These are phyloP conservation scores for Pleurotus ostreatus DNA, from an alignment of 768 basidiomycete species.

Conservation along the genomic window DNA sequence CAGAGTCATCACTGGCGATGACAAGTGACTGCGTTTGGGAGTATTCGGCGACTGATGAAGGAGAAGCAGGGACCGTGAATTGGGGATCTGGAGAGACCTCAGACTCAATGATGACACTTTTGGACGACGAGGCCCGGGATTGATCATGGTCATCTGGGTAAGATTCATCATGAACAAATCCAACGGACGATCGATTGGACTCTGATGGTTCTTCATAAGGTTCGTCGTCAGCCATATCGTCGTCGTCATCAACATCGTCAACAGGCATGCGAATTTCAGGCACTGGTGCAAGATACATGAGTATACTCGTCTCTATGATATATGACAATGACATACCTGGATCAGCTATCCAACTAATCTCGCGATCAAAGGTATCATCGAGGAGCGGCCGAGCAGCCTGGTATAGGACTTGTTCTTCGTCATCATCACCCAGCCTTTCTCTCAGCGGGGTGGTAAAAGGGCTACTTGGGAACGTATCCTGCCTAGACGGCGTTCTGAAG, in stretches of 20 bases:
- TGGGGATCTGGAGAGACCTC: slow-evolving; percentile 56
- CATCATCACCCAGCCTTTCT: slow-evolving; percentile 59
- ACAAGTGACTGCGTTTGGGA: slow-evolving; percentile 36
- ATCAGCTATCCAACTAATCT: slow-evolving; percentile 76
- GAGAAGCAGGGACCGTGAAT: slow-evolving; percentile 39
- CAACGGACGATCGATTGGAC: slow-evolving; percentile 49
- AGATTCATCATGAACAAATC: slow-evolving; percentile 35
- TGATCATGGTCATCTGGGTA: slow-evolving; percentile 34
- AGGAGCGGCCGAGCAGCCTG: slow-evolving; percentile 56
- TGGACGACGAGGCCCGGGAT: slow-evolving; percentile 56
- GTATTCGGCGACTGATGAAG: slow-evolving; percentile 42
- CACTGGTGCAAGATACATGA: slow-evolving; percentile 28
- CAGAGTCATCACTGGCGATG: slow-evolving; percentile 41
- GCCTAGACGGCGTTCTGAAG: slow-evolving; percentile 45
- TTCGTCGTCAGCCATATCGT: slow-evolving; percentile 43
- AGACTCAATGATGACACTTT: slow-evolving; percentile 59
- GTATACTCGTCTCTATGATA: slow-evolving; percentile 7
- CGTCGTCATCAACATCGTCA: slow-evolving; percentile 52
- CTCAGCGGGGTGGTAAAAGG: slow-evolving; percentile 70
- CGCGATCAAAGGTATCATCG: slow-evolving; percentile 45
- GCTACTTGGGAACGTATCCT: slow-evolving; percentile 61
- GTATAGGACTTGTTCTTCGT: slow-evolving; percentile 69
- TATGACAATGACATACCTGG: slow-evolving; percentile 46
- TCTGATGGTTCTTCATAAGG: slow-evolving; percentile 45
- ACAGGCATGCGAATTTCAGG: slow-evolving; percentile 64